Evolutionary conservation across 768 basidiomycete genomes (phyloP).

Genomic region (Amanita rubescens): DNA sequence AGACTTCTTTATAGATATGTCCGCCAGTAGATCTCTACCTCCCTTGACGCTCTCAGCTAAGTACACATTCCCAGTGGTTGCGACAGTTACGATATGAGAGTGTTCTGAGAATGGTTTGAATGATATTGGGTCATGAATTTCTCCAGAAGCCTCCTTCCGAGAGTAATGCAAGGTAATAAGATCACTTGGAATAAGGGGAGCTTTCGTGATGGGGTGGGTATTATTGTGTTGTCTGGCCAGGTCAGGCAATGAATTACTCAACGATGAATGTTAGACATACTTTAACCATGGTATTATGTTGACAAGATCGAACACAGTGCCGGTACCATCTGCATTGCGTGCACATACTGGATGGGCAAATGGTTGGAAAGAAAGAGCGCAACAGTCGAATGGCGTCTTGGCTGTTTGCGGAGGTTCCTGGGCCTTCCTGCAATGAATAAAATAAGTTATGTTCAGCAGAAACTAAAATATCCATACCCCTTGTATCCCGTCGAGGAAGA

Average conservation of each 20-base stretch:
- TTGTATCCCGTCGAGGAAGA: conserved; percentile 71
- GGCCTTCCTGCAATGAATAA: conserved; percentile 41
- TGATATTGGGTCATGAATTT: conserved; percentile 92
- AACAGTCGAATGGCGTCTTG: conserved; percentile 83
- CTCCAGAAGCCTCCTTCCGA: conserved; percentile 73
- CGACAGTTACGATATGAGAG: conserved; percentile 89
- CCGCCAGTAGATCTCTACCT: conserved; percentile 79
- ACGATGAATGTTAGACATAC: conserved; percentile 33
- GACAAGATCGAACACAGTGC: conserved; percentile 78
- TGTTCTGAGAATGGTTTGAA: conserved; percentile 98
- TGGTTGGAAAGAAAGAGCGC: conserved; percentile 84
- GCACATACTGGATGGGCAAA: conserved; percentile 87
- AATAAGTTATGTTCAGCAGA: conserved; percentile 8
- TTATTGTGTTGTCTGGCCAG: conserved; percentile 69
- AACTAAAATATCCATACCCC: conserved; percentile 36
- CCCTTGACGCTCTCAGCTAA: conserved; percentile 86
- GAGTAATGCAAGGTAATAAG: conserved; percentile 78
- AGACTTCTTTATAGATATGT: conserved; percentile 80
- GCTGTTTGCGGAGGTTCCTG: conserved; percentile 60
- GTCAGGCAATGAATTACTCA: conserved; percentile 4
- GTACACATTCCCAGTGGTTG: conserved; percentile 89
- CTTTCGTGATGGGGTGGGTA: conserved; percentile 69
- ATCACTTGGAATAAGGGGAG: conserved; percentile 60
- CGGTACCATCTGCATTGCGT: conserved; percentile 73
- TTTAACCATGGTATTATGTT: conserved; percentile 95